phyloP scores from a whole-genome alignment of 1,139 yeast species.

The Suhomyces bolitotheri region DNA sequence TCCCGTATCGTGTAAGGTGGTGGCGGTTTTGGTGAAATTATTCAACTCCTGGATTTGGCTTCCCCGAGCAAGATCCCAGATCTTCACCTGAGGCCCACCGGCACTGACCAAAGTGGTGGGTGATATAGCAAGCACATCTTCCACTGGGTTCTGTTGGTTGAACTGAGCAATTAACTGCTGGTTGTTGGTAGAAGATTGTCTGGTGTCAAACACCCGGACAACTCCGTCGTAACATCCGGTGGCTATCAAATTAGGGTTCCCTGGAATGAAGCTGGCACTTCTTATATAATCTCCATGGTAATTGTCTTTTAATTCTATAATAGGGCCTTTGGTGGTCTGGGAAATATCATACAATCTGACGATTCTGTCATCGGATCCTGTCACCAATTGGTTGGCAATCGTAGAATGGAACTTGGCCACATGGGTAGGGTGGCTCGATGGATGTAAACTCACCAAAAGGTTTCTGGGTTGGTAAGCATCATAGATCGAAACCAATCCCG shows the following conservation, averaged over 20 bases:
- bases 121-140: conserved; percentile 77
- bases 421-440: conserved; percentile 85
- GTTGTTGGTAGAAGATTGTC: conserved; percentile 52
- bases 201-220: conserved; percentile 82
- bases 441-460: conserved; percentile 73
- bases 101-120: conserved; percentile 80
- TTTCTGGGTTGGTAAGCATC: conserved; percentile 80
- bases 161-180: conserved; percentile 49
- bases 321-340: conserved; percentile 63
- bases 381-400: conserved; percentile 66
- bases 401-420: conserved; percentile 91
- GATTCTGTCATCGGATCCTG: conserved; percentile 89
- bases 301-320: conserved; percentile 62
- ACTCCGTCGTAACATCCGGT: conserved; percentile 94
- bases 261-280: conserved; percentile 76
- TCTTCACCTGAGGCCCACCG: conserved; percentile 85
- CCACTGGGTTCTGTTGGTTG: conserved; percentile 64
- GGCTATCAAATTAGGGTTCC: conserved; percentile 69
- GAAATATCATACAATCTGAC: conserved; percentile 89
- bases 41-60: conserved; percentile 60
- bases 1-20: conserved; percentile 71
- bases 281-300: conserved; percentile 85
- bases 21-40: conserved; percentile 91
- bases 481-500: conserved; percentile 81
- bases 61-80: conserved; percentile 90